phyloP scores from a whole-genome alignment of 1,284 basidiomycete genomes.

The Schizophyllum commune region DNA sequence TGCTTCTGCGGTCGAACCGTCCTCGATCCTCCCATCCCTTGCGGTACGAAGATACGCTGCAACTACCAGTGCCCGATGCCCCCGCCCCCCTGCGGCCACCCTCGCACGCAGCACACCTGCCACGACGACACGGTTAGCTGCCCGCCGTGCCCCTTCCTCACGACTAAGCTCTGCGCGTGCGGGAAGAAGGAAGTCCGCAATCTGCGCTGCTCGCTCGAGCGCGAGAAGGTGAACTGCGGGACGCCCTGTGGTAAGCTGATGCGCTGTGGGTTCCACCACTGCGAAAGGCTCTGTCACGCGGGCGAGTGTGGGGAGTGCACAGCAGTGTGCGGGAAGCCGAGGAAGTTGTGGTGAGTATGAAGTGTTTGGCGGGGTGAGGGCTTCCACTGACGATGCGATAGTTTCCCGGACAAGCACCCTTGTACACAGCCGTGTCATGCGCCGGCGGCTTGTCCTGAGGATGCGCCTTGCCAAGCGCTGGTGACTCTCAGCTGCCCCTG shows the following conservation, averaged over 20 bases:
- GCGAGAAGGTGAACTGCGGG: slow-evolving; percentile 76
- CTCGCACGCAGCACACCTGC: slow-evolving; percentile 68
- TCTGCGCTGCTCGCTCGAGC: slow-evolving; percentile 67
- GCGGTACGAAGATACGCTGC: slow-evolving; percentile 74
- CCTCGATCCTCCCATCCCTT: slow-evolving; percentile 51
- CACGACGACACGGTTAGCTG: slow-evolving; percentile 64
- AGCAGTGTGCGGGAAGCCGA: slow-evolving; percentile 73
- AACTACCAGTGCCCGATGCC: slow-evolving; percentile 71
- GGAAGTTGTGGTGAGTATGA: slow-evolving; percentile 64
- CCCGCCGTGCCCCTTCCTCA: slow-evolving; percentile 80
- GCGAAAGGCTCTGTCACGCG: slow-evolving; percentile 72
- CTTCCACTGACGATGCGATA: slow-evolving; percentile 14
- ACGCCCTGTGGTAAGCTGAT: slow-evolving; percentile 70
- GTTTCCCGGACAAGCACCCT: slow-evolving; percentile 56
- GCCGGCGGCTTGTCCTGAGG: slow-evolving; percentile 74
- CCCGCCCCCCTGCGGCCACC: slow-evolving; percentile 73
- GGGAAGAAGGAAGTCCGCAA: slow-evolving; percentile 74
- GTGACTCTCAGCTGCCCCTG: slow-evolving; percentile 72
- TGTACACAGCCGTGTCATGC: slow-evolving; percentile 80
- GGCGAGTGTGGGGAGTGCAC: slow-evolving; percentile 73
- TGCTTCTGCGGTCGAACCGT: slow-evolving; percentile 69
- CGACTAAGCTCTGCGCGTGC: slow-evolving; percentile 76
- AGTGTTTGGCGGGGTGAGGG: not conserved
- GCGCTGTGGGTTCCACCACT: slow-evolving; percentile 80
- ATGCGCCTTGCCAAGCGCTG: slow-evolving; percentile 62